phyloP scores from a whole-genome alignment of 352 stramenopile species.

The Thalassiosira livingstoniorum region DNA sequence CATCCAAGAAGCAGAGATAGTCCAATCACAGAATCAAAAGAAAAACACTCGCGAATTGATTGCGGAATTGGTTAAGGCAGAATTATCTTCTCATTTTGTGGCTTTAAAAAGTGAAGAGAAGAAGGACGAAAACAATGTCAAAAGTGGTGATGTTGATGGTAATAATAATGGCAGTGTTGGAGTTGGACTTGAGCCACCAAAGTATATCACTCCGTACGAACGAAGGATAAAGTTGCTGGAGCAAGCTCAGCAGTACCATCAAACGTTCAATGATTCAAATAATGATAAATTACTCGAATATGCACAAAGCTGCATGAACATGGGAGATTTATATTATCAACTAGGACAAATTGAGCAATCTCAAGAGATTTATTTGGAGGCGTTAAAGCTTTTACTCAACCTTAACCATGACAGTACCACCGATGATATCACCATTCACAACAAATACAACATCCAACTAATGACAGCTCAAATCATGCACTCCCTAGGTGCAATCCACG shows the following conservation, averaged over 20 bases:
- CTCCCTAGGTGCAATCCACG: conserved; percentile 42
- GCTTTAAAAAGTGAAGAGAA: conserved; percentile 5
- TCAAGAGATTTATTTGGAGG: conserved; percentile 37
- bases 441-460: neutral
- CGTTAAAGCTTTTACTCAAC: conserved; percentile 29
- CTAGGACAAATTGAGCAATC: conserved; percentile 49
- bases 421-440: too few species aligned
- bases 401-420: neutral
- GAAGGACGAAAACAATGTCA: neutral
- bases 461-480: conserved; percentile 45
- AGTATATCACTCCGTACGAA: conserved; percentile 25
- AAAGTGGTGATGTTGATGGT: neutral
- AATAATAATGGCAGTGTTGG: neutral
- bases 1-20: conserved; percentile 47
- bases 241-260: neutral
- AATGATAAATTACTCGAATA: conserved; percentile 21
- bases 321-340: conserved; percentile 53
- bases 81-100: conserved; percentile 39
- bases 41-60: conserved; percentile 37
- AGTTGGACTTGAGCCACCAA: too few species aligned
- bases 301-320: conserved; percentile 38
- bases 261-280: neutral
- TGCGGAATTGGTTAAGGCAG: conserved; percentile 33
- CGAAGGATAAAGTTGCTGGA: conserved; percentile 13
- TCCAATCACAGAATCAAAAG: conserved; percentile 43